phyloP scores from a whole-genome alignment of 441 rosid species.

The Jatropha multifida region DNA sequence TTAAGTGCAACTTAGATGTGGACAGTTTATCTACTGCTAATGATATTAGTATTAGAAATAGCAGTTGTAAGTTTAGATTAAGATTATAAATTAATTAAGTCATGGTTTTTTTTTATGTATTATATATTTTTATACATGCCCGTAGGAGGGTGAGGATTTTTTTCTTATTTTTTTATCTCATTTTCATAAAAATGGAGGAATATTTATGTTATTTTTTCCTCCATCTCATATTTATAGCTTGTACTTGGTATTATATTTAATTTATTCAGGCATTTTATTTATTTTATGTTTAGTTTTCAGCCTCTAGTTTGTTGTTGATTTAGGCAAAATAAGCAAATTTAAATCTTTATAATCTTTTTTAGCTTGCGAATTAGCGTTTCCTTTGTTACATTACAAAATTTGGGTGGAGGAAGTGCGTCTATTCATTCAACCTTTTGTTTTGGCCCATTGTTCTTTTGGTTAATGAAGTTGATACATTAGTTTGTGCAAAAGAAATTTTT shows the following conservation, averaged over 20 bases:
- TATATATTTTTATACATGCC: background rate
- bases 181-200: background rate
- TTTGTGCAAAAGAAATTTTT: too few relatives aligned
- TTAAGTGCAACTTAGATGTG: conserved; percentile 60
- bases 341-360: too few relatives aligned
- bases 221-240: background rate
- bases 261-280: background rate
- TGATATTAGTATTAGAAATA: conserved; percentile 49
- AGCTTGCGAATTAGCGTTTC: too few relatives aligned
- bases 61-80: conserved; percentile 68
- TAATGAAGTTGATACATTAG: too few relatives aligned
- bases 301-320: too few relatives aligned
- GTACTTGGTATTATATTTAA: background rate
- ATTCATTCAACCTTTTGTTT: too few relatives aligned
- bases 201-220: background rate
- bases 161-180: background rate
- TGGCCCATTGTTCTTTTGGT: too few relatives aligned
- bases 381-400: too few relatives aligned
- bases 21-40: conserved; percentile 47
- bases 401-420: too few relatives aligned
- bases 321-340: too few relatives aligned
- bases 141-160: background rate
- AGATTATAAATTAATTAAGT: conserved; percentile 46
- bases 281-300: too few relatives aligned
- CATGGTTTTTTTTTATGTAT: conserved; percentile 13